A percentile compares a stretch with the other conserved stretches of the same genome.
Conservation (phyloP, 768 basidiomycete genomes). For the Arthromyces matolae region DNA sequence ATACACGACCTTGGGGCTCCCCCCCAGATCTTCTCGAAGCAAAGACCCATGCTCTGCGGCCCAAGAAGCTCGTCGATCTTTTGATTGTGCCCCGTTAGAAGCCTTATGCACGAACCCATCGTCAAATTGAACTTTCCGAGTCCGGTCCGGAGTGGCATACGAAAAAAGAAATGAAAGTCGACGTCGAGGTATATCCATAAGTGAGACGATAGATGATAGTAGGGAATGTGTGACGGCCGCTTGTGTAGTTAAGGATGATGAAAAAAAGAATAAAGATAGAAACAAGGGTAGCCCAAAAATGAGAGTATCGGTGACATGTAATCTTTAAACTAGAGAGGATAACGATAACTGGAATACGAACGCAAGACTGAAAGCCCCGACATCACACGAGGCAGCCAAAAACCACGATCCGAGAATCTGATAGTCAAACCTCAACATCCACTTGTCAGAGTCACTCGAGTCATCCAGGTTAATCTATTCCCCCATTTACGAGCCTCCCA, state of each 20-base stretch:
- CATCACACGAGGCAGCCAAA: background rate
- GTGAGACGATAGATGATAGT: background rate
- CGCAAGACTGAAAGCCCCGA: background rate
- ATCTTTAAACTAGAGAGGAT: background rate
- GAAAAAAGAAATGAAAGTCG: no score
- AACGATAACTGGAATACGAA: background rate
- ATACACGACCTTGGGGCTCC: no score
- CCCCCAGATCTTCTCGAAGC: no score
- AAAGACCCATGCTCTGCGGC: no score
- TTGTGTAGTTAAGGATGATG: no score
- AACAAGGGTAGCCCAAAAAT: background rate
- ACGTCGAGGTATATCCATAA: background rate
- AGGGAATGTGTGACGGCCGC: constrained; percentile 1
- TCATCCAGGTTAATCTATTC: background rate
- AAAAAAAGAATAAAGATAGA: background rate
- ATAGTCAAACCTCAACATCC: no score
- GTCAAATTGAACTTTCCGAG: no score
- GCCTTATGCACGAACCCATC: no score
- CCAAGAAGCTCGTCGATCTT: no score
- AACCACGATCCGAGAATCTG: no score
- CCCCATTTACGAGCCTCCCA: constrained; percentile 11
- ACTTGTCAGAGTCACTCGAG: background rate
- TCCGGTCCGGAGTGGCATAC: no score
- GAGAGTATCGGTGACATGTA: background rate
- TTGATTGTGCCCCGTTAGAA: no score